Conservation (phyloP, 768 basidiomycete species). For the Agaricus blazei region DNA sequence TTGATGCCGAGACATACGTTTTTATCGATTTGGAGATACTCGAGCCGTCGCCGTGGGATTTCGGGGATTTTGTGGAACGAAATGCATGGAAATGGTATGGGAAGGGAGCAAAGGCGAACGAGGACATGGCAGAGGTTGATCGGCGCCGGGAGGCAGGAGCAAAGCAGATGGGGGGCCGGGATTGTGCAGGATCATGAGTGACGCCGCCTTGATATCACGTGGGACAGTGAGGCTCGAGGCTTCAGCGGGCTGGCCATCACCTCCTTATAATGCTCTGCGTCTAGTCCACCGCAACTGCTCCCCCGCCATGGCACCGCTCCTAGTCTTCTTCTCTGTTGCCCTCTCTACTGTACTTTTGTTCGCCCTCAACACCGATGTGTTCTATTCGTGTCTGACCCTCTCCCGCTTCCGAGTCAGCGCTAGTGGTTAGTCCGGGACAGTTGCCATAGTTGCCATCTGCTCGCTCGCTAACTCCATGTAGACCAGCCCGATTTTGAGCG, state of each 20-base stretch:
- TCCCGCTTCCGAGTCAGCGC: too few relatives aligned
- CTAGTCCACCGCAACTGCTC: slow-evolving; percentile 4
- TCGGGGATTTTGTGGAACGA: slow-evolving; percentile 71
- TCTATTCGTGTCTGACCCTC: too few relatives aligned
- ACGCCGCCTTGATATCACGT: too few relatives aligned
- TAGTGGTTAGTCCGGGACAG: too few relatives aligned
- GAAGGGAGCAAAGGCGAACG: slow-evolving; percentile 23
- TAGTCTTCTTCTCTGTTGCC: neutral
- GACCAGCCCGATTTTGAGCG: slow-evolving; percentile 53
- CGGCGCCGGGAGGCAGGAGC: slow-evolving; percentile 46
- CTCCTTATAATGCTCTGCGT: slow-evolving; percentile 13
- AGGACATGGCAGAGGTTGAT: slow-evolving; percentile 47
- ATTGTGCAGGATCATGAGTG: neutral
- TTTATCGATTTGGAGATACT: slow-evolving; percentile 48
- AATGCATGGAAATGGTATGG: slow-evolving; percentile 80
- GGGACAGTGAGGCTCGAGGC: too few relatives aligned
- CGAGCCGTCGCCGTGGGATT: slow-evolving; percentile 68
- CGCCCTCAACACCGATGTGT: neutral
- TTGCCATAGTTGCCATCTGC: neutral
- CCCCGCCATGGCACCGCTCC: slow-evolving; percentile 11
- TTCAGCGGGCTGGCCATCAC: too few relatives aligned
- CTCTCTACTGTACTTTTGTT: neutral
- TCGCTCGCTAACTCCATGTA: slow-evolving; percentile 11
- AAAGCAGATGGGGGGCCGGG: neutral
- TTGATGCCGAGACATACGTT: slow-evolving; percentile 70